phyloP scores from a whole-genome alignment of 202 grass and related monocot genomes.

The Setaria italica region DNA sequence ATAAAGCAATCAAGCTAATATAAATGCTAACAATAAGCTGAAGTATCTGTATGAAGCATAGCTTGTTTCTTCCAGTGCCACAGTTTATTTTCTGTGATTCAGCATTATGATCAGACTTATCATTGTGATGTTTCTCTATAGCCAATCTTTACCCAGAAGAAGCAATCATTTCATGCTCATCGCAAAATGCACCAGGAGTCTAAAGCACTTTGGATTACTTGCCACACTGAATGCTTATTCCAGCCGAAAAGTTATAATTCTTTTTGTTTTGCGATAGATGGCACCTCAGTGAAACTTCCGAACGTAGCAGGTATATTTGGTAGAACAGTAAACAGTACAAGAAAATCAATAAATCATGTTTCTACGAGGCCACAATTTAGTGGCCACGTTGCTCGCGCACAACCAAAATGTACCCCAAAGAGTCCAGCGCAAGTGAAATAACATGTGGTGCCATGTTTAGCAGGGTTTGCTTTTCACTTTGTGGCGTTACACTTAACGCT shows the following conservation, averaged over 20 bases:
- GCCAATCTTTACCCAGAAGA: not conserved
- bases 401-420: not conserved
- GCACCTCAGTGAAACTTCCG: not conserved
- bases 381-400: not conserved
- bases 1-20: conserved; percentile 1
- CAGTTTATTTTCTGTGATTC: not conserved
- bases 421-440: not conserved
- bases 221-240: not conserved
- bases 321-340: not conserved
- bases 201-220: not conserved
- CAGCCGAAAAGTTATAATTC: not conserved
- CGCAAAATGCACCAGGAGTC: not conserved
- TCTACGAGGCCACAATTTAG: not conserved
- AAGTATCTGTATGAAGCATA: conserved; percentile 5
- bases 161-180: not conserved
- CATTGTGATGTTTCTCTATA: conserved; percentile 17
- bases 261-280: not conserved
- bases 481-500: not conserved
- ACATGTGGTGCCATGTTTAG: not conserved
- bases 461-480: not conserved
- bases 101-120: conserved; percentile 2
- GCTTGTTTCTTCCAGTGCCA: not conserved
- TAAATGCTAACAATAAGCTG: not conserved
- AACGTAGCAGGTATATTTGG: not conserved
- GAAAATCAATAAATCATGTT: conserved; percentile 6